Evolutionary conservation across 2,329 filamentous ascomycete genomes (phyloP).

Genomic region (Ophiosphaerella korrae): DNA sequence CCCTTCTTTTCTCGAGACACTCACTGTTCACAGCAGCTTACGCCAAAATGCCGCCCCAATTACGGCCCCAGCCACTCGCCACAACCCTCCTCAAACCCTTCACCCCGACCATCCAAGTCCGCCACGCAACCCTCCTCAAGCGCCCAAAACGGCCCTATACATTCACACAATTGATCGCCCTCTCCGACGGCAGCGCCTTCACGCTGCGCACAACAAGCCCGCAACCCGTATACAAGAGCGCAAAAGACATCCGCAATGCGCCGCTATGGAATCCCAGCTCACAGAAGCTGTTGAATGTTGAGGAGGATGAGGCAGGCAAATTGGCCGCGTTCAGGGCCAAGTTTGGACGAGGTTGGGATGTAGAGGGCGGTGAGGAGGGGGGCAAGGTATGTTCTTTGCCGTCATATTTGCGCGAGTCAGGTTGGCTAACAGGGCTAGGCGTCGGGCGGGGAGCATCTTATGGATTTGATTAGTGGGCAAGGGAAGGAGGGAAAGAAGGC

Average conservation of each 20-base stretch:
- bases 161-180: slow-evolving; percentile 94
- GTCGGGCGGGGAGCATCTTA: slow-evolving; percentile 29
- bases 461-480: slow-evolving; percentile 42
- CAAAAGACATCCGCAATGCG: slow-evolving; percentile 88
- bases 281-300: slow-evolving; percentile 80
- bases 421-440: slow-evolving; percentile 3
- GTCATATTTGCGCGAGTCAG: no score
- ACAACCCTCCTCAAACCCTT: slow-evolving; percentile 26
- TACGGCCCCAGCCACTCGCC: no score
- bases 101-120: slow-evolving; percentile 60
- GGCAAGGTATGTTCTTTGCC: slow-evolving; percentile 3
- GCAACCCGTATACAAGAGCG: slow-evolving; percentile 62
- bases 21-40: no score
- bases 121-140: slow-evolving; percentile 82
- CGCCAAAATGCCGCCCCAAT: background rate
- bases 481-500: slow-evolving; percentile 15
- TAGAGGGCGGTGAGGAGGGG: slow-evolving; percentile 28
- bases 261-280: slow-evolving; percentile 88
- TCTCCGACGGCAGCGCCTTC: slow-evolving; percentile 88
- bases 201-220: slow-evolving; percentile 79
- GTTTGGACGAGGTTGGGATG: slow-evolving; percentile 86
- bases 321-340: slow-evolving; percentile 82
- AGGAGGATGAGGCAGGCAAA: slow-evolving; percentile 92
- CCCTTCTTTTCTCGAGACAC: background rate
- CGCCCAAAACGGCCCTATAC: slow-evolving; percentile 93